A percentile compares a stretch with the other conserved stretches of the same genome.
Evolutionary conservation across 345 rosid species (phyloP).

Genomic region (Eucalyptus fibrosa): DNA sequence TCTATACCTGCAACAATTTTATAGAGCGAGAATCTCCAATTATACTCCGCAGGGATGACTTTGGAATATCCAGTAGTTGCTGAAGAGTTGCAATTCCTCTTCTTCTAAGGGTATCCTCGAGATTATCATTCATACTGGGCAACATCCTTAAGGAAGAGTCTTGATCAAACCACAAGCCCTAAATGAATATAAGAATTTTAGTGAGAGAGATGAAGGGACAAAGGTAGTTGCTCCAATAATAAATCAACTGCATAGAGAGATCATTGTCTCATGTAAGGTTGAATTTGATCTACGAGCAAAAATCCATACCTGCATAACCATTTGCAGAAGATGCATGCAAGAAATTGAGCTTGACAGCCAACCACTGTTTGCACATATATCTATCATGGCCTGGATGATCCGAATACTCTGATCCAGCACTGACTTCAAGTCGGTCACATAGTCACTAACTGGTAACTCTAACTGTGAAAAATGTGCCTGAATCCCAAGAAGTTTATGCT

Average conservation of each 20-base stretch:
- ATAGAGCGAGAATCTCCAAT: constrained; percentile 39
- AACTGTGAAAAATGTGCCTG: constrained; percentile 93
- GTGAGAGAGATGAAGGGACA: background rate
- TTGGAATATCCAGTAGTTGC: constrained; percentile 64
- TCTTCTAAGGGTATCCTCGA: constrained; percentile 21
- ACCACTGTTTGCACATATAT: constrained; percentile 95
- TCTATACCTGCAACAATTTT: constrained; percentile 55
- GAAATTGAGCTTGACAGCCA: constrained; percentile 88
- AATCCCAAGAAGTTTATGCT: background rate
- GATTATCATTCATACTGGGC: constrained; percentile 79
- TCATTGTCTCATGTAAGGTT: background rate
- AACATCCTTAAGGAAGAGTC: constrained; percentile 80
- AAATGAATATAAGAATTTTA: background rate
- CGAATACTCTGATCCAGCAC: constrained; percentile 98
- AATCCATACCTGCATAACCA: constrained; percentile 87
- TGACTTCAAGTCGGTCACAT: constrained; percentile 86
- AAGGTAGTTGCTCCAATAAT: background rate
- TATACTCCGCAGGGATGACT: constrained; percentile 37
- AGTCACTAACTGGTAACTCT: constrained; percentile 86
- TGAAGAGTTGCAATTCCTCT: constrained; percentile 52
- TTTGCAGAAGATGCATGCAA: constrained; percentile 97
- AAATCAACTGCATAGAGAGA: background rate
- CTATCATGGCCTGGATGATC: constrained; percentile 96
- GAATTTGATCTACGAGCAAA: background rate
- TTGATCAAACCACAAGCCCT: constrained; percentile 88